phyloP scores from a whole-genome alignment of 176 grass and related monocot species.

The Tillandsia fasciculata region DNA sequence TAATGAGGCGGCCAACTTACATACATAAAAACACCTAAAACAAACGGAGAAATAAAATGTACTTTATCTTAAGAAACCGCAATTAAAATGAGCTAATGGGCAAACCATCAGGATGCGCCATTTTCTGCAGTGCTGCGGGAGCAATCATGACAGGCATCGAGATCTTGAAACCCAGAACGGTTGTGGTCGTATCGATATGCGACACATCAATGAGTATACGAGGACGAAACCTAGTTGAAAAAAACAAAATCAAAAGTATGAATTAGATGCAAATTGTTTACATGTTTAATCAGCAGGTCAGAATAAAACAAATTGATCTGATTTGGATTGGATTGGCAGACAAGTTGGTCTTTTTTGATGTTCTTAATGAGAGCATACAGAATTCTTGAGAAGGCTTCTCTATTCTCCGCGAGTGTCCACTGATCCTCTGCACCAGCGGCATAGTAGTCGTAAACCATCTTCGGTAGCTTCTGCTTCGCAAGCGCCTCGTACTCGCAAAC shows the following conservation, averaged over 20 bases:
- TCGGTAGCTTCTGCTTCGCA: slow-evolving; percentile 69
- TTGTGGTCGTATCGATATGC: slow-evolving; percentile 49
- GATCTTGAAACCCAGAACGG: slow-evolving; percentile 67
- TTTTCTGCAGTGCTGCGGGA: slow-evolving; percentile 91
- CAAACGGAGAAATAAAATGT: too few relatives aligned
- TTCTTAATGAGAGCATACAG: neutral
- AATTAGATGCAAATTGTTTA: neutral
- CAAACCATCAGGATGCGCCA: slow-evolving; percentile 89
- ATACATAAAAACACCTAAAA: too few relatives aligned
- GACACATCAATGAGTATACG: slow-evolving; percentile 78
- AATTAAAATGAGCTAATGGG: neutral
- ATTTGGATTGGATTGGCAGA: too few relatives aligned
- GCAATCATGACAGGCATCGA: slow-evolving; percentile 97
- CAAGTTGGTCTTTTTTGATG: neutral
- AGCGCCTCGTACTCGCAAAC: slow-evolving; percentile 71
- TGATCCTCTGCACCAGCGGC: slow-evolving; percentile 89
- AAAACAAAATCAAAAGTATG: neutral
- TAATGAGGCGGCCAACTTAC: too few relatives aligned
- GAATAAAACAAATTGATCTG: too few relatives aligned
- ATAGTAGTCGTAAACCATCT: slow-evolving; percentile 98
- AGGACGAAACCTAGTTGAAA: slow-evolving; percentile 57
- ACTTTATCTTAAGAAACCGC: too few relatives aligned
- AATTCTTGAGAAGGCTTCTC: slow-evolving; percentile 74
- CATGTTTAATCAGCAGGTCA: neutral
- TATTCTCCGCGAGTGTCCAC: slow-evolving; percentile 81